These are phyloP conservation scores for Mallotus japonicus DNA, from an alignment of 441 rosid genomes.

Conservation along the genomic window DNA sequence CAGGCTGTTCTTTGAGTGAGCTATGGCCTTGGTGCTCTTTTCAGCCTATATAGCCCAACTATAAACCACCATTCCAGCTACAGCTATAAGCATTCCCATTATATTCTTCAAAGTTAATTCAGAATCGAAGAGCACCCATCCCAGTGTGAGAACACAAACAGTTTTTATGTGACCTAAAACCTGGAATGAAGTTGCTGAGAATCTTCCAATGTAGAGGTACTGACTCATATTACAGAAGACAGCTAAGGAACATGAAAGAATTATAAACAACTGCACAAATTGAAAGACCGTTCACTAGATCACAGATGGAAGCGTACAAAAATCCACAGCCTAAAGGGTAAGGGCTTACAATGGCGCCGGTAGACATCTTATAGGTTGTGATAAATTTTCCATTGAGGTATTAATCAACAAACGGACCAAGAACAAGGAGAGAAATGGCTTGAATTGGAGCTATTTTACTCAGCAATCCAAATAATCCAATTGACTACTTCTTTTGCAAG, in stretches of 20 bases:
- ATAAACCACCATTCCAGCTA: slow-evolving; percentile 77
- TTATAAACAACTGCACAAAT: slow-evolving; percentile 58
- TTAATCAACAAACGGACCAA: slow-evolving; percentile 87
- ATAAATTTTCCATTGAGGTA: slow-evolving; percentile 62
- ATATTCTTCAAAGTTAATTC: slow-evolving; percentile 74
- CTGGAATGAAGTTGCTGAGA: slow-evolving; percentile 88
- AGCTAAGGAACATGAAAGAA: slow-evolving; percentile 72
- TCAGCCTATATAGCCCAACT: slow-evolving; percentile 83
- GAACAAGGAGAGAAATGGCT: slow-evolving; percentile 75
- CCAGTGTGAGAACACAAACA: slow-evolving; percentile 72
- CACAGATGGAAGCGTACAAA: slow-evolving; percentile 2
- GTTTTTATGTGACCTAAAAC: slow-evolving; percentile 95
- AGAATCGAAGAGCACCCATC: slow-evolving; percentile 83
- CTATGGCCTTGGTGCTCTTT: slow-evolving; percentile 46
- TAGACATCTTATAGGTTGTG: slow-evolving; percentile 59
- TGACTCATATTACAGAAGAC: slow-evolving; percentile 94
- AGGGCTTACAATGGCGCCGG: slow-evolving; percentile 67
- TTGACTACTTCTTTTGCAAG: slow-evolving; percentile 80
- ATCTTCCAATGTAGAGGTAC: slow-evolving; percentile 89
- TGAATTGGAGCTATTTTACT: slow-evolving; percentile 97
- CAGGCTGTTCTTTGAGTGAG: slow-evolving; percentile 50
- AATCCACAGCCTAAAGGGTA: neutral
- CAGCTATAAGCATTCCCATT: slow-evolving; percentile 70
- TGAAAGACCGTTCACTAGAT: slow-evolving; percentile 7
- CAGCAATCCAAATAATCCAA: slow-evolving; percentile 88